phyloP scores from a whole-genome alignment of 441 rosid species.

The Gossypium gossypioides region DNA sequence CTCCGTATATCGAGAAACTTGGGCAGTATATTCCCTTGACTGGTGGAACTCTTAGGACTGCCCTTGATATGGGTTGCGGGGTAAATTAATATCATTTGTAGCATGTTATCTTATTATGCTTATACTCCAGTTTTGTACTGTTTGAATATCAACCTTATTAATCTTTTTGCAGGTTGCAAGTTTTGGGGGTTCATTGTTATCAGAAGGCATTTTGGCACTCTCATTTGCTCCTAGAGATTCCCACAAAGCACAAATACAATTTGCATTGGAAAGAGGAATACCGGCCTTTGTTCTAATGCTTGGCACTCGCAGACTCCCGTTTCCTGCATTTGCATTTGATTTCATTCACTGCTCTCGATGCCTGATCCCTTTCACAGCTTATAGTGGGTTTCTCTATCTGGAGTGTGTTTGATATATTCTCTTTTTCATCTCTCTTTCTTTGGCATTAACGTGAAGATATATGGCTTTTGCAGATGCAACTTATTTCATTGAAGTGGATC shows the following conservation, averaged over 20 bases:
- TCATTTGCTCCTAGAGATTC: conserved; percentile 96
- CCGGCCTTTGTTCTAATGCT: conserved; percentile 97
- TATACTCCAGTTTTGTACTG: neutral
- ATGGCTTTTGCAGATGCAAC: conserved; percentile 67
- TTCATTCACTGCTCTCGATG: conserved; percentile 83
- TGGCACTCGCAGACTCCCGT: conserved; percentile 90
- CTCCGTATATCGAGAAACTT: conserved; percentile 72
- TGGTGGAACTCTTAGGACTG: conserved; percentile 70
- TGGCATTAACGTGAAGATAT: conserved; percentile 13
- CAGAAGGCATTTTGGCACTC: conserved; percentile 61
- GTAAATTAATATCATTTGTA: conserved; percentile 26
- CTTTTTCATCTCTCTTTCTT: neutral
- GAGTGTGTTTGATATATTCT: neutral
- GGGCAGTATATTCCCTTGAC: conserved; percentile 69
- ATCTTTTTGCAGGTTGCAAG: conserved; percentile 68
- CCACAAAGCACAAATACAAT: conserved; percentile 83
- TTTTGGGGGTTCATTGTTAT: conserved; percentile 70
- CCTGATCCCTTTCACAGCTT: conserved; percentile 84
- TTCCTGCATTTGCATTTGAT: conserved; percentile 83
- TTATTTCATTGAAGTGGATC: conserved; percentile 85
- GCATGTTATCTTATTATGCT: neutral
- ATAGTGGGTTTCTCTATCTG: conserved; percentile 42
- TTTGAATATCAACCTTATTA: neutral
- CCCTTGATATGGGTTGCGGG: conserved; percentile 98
- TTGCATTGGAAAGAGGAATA: conserved; percentile 84